phyloP scores from a whole-genome alignment of 1,284 basidiomycete genomes.

The Thelephora terrestris region DNA sequence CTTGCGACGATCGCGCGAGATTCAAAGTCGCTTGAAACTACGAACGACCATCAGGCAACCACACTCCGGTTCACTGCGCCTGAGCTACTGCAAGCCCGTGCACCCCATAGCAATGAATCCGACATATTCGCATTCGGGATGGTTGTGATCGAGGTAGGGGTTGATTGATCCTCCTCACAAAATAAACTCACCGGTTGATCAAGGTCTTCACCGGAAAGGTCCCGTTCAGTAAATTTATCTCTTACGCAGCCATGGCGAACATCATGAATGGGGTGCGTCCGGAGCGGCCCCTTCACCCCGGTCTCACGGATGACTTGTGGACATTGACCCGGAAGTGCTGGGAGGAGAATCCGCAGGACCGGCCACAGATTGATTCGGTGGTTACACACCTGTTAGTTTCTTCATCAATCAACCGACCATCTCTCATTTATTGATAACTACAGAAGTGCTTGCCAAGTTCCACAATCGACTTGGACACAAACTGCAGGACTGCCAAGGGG shows the following conservation, averaged over 20 bases:
- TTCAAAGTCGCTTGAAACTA: not conserved
- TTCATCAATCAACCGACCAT: too few relatives aligned
- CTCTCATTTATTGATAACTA: too few relatives aligned
- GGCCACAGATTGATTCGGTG: not conserved
- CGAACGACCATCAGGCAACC: not conserved
- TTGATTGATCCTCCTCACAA: not conserved
- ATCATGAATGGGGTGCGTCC: not conserved
- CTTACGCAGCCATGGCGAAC: not conserved
- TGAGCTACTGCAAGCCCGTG: not conserved
- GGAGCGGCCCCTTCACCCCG: not conserved
- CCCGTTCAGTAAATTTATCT: not conserved
- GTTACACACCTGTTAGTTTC: too few relatives aligned
- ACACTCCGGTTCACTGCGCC: not conserved
- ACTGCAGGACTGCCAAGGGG: too few relatives aligned
- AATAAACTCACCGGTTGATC: not conserved
- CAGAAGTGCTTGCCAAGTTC: too few relatives aligned
- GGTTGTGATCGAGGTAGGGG: not conserved
- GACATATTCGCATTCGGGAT: not conserved
- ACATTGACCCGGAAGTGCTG: not conserved
- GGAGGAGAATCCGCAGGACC: not conserved
- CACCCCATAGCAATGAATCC: not conserved
- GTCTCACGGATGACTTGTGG: not conserved
- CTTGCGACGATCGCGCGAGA: not conserved
- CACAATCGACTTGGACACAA: too few relatives aligned
- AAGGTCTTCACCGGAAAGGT: not conserved